Base-by-base conservation (phyloP, 1,139 yeast genomes). In the Kazachstania sp. region DNA sequence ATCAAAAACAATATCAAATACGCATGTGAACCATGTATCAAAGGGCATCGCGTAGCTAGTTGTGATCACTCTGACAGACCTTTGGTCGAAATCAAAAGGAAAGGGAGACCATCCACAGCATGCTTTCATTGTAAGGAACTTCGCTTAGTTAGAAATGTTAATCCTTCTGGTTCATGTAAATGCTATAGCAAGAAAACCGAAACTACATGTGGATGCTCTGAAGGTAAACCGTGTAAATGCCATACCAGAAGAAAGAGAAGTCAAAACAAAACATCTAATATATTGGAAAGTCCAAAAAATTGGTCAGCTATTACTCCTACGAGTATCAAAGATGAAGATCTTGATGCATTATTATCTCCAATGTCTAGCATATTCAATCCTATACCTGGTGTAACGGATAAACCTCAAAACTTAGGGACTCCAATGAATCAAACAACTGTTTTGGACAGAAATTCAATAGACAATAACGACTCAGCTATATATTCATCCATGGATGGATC, bases 21-120 rank as follows among this genome's bases (percentile, higher is more conserved):
- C 67, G 97, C 97, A 51, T 90, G 97, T 65, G 95, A 86, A 65
- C 72, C 95, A 55, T 92, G 98, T 67, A 87, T 92, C 45, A 75
- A 97, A 54, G 97, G 97, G 43, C 97, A 92, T 62, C 72, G 97
- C 46, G 97, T 88, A 39, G 83, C 96, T 3, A 79, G 94, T 2
- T 92, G 97, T 67, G 79, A 83, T 45, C 97, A 92, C 65, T 79
- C 90, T 0, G 95, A 90, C 58, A 85, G 85, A 60, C 94, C 92
- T 3, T 70, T 92, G 55, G 81, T 86, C 56, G 81, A 83, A 83
- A 87, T 92, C 64, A 90, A 88, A 63, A 96, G 95, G 16, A 92
- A 90, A 64, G 98, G 98, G 2, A 73, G 97, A 46, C 98, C 98
- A 1, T 80, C 95, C 1, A 82, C 95, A 2, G 95, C 87, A 61